Base-by-base conservation (phyloP, 352 stramenopile genomes). In the Phytopythium montanum region DNA sequence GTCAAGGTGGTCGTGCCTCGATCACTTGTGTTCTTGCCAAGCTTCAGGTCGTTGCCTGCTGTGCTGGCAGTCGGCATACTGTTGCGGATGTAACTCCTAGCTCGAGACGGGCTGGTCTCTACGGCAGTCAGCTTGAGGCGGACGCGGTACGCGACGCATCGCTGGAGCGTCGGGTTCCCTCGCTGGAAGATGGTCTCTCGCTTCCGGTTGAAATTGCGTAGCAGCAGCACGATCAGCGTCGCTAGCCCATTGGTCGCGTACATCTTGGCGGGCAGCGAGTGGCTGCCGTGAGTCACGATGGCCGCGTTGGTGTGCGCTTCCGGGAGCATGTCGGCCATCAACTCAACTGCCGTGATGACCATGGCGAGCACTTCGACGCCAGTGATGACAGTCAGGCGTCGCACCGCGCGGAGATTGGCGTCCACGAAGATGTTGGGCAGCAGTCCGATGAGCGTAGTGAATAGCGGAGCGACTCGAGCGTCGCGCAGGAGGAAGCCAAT, bases 381-480 rank as follows among this genome's bases (percentile, higher is more conserved):
- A 13, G 55, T 23, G 7, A 65, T 14, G 8, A 54, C 3, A 19
- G 19, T 46, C 23, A 57, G 39, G 7, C 54, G 14, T 54, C 58
- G 36, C 56, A 28, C 13, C 56, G 28, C 26, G 42, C 46, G 21
- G 51, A 45, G 51, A 55, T 51, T 66, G 23, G 62, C 57, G 29
- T 68, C 62, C 33, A 60, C 50, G 3, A 56, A 36, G 38, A 68
- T 65, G 34, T 60, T 68, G 41, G 39, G 34, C 51, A 61, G 39
- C 10, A 65, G 14, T 7, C 56, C 56, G 13, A 64, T 19, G 14
- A 38, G 26, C 3, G 57, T 56, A 9, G 53, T 48, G 10, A 55
- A 14, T 25, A 68, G 41, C 12, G 49, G 38, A 38, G 26, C 45
- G 26, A 52, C n/a, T 7, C 45, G 23, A 21, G 45, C 21, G 26